phyloP scores from a whole-genome alignment of 2,329 filamentous ascomycete species.

The Penicillium olsonii region DNA sequence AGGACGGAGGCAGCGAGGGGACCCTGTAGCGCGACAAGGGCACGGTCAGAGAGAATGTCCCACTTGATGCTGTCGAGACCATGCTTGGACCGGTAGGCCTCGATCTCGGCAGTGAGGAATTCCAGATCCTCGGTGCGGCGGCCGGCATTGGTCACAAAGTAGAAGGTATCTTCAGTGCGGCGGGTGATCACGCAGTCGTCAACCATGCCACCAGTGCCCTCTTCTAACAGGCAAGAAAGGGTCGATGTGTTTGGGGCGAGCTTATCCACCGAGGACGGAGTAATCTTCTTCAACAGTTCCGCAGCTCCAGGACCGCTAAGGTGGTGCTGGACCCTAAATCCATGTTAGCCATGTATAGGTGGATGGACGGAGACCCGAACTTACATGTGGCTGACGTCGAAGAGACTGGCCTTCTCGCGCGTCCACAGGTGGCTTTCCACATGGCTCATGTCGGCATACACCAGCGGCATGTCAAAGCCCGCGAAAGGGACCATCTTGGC shows the following conservation, averaged over 20 bases:
- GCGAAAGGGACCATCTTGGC: slow-evolving; percentile 98
- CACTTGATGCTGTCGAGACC: slow-evolving; percentile 61
- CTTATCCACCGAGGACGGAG: slow-evolving; percentile 69
- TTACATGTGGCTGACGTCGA: slow-evolving; percentile 96
- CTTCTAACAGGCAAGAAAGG: slow-evolving; percentile 80
- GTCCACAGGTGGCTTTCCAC: slow-evolving; percentile 88
- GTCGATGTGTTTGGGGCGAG: slow-evolving; percentile 71
- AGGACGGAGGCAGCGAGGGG: slow-evolving; percentile 74
- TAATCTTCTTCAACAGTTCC: slow-evolving; percentile 79
- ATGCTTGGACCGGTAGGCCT: slow-evolving; percentile 57
- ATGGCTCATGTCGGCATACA: slow-evolving; percentile 77
- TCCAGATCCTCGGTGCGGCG: slow-evolving; percentile 84
- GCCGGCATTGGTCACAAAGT: slow-evolving; percentile 93
- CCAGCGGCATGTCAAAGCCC: slow-evolving; percentile 88
- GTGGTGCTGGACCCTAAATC: slow-evolving; percentile 70
- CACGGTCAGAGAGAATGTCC: slow-evolving; percentile 70
- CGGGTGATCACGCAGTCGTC: slow-evolving; percentile 92
- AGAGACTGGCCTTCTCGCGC: slow-evolving; percentile 81
- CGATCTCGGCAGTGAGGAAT: slow-evolving; percentile 72
- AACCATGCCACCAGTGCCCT: slow-evolving; percentile 81
- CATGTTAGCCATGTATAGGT: slow-evolving; percentile 14
- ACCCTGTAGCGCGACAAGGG: slow-evolving; percentile 86
- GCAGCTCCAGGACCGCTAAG: slow-evolving; percentile 79
- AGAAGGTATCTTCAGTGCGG: slow-evolving; percentile 73
- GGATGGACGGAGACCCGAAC: slow-evolving; percentile 13